Evolutionary conservation across 2,329 filamentous ascomycete species (phyloP).

Genomic region (Xylaria sp.): DNA sequence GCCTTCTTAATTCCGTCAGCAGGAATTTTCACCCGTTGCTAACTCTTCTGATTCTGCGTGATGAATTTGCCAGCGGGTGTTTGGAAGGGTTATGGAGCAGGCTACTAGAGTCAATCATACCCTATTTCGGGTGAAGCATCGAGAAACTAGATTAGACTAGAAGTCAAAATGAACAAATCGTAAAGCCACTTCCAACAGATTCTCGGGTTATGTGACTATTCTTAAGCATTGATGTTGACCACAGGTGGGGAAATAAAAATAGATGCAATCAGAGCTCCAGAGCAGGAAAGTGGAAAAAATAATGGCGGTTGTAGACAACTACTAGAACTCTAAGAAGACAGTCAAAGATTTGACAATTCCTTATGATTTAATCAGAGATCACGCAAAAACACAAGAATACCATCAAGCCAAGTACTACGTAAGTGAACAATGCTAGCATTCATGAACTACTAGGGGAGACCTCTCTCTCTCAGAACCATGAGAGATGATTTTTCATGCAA

Average conservation of each 20-base stretch:
- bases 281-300: no score
- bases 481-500: constrained; percentile 45
- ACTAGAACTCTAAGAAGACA: no score
- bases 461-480: constrained; percentile 46
- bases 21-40: background rate
- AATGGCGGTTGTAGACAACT: no score
- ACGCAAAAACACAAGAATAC: constrained; percentile 5
- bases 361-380: background rate
- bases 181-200: background rate
- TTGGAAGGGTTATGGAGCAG: background rate
- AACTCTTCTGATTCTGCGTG: background rate
- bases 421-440: constrained; percentile 50
- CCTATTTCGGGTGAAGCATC: constrained; percentile 1
- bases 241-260: background rate
- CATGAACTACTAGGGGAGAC: constrained; percentile 48
- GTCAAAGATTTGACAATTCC: no score
- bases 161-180: constrained; percentile 20
- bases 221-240: no score
- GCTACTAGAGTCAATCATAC: background rate
- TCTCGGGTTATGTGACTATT: background rate
- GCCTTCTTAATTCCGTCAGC: no score
- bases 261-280: background rate
- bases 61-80: constrained; percentile 8
- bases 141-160: constrained; percentile 26
- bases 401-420: constrained; percentile 35